Percentiles rank a stretch among this genome's conserved stretches.
Evolutionary conservation across 768 basidiomycete genomes (phyloP).

Genomic region (Termitomyces sp.): DNA sequence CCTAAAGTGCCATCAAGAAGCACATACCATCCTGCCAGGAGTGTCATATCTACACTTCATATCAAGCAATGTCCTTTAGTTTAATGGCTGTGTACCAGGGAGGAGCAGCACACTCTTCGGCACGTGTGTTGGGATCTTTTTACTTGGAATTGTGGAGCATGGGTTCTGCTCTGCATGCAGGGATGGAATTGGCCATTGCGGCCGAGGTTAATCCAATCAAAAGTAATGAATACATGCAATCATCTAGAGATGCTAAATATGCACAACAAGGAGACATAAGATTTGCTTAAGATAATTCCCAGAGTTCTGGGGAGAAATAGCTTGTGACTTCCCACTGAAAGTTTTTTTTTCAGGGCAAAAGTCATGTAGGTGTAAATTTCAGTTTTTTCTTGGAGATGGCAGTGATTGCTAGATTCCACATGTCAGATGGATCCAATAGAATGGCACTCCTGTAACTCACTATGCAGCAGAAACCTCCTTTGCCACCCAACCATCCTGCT

Average conservation of each 20-base stretch:
- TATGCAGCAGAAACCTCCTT: slow-evolving; percentile 24
- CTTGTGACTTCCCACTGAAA: slow-evolving; percentile 29
- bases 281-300: slow-evolving; percentile 10
- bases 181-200: no score
- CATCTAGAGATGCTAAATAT: background rate
- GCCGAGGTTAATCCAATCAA: no score
- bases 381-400: slow-evolving; percentile 19
- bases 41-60: no score
- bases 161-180: no score
- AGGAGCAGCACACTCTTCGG: no score
- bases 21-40: no score
- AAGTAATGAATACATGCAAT: no score
- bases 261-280: background rate
- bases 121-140: no score
- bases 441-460: slow-evolving; percentile 19
- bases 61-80: no score
- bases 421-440: background rate
- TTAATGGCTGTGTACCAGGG: no score
- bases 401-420: slow-evolving; percentile 22
- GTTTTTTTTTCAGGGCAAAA: slow-evolving; percentile 28
- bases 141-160: no score
- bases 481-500: slow-evolving; percentile 26
- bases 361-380: slow-evolving; percentile 33
- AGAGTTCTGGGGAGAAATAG: slow-evolving; percentile 32
- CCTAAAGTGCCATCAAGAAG: no score